phyloP scores from a whole-genome alignment of 768 basidiomycete genomes.

The Coprinopsis marcescibilis region DNA sequence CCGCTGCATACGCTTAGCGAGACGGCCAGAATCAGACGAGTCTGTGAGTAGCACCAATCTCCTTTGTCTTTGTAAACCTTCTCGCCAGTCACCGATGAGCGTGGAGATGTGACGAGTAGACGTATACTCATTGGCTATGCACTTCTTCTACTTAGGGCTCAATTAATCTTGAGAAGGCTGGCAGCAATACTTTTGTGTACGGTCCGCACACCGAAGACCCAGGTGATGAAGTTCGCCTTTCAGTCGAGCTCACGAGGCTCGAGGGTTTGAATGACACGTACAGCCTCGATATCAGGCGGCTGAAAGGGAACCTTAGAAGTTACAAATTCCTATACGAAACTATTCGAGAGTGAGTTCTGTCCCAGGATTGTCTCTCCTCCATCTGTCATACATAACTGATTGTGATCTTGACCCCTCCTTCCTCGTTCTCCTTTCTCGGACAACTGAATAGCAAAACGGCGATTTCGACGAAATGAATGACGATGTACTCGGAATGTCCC shows the following conservation, averaged over 20 bases:
- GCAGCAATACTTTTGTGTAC: conserved; percentile 34
- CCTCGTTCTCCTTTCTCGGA: too few relatives aligned
- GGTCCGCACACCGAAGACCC: conserved; percentile 65
- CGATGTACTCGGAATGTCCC: too few relatives aligned
- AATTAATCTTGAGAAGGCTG: not conserved
- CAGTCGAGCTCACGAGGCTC: conserved; percentile 84
- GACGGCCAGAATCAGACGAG: conserved; percentile 3
- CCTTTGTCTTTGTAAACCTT: not conserved
- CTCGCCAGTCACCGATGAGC: not conserved
- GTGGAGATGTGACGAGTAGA: not conserved
- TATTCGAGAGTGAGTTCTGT: conserved; percentile 24
- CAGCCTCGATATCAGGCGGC: conserved; percentile 79
- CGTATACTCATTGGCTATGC: too few relatives aligned
- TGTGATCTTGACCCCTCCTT: too few relatives aligned
- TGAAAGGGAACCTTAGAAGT: conserved; percentile 81
- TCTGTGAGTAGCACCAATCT: conserved; percentile 2
- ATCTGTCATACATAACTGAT: not conserved
- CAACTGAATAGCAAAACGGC: too few relatives aligned
- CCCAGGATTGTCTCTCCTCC: not conserved
- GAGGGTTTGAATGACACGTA: conserved; percentile 80
- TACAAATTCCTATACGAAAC: conserved; percentile 82
- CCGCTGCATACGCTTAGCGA: conserved; percentile 64
- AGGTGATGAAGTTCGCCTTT: conserved; percentile 90
- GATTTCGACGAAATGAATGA: too few relatives aligned
- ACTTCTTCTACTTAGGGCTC: not conserved